Percentiles rank a stretch among this genome's conserved stretches.
Conservation (phyloP, 139 green algal species). For the Coelastrella sp. region DNA sequence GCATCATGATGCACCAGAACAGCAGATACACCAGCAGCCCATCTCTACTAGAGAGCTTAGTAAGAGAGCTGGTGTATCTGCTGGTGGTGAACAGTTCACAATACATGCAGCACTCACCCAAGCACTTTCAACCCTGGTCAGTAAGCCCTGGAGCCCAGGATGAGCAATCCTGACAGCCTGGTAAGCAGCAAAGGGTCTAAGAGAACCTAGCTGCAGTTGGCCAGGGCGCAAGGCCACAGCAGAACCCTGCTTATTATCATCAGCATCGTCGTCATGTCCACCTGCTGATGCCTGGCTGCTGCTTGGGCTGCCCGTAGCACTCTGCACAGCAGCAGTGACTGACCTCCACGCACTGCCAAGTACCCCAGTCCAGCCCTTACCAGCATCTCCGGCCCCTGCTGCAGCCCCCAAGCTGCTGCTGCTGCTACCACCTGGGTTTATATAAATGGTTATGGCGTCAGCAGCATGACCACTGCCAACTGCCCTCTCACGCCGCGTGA, state of each 20-base stretch:
- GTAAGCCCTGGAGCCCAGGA: not conserved
- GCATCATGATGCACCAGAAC: constrained; percentile 5
- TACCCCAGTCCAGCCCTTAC: not conserved
- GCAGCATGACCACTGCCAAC: not conserved
- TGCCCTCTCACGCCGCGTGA: constrained; percentile 7
- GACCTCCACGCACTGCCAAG: not conserved
- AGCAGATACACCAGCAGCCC: constrained; percentile 28
- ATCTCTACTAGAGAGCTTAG: too few relatives aligned
- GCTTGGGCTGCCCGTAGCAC: not conserved
- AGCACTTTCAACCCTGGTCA: constrained; percentile 14
- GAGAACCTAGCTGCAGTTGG: not conserved
- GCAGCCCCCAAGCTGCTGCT: not conserved
- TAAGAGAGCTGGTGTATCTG: too few relatives aligned
- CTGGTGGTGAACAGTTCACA: too few relatives aligned
- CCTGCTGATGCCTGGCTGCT: constrained; percentile 1
- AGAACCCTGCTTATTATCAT: constrained; percentile 25
- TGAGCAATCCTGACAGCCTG: not conserved
- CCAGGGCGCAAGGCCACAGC: not conserved
- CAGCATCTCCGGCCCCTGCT: not conserved
- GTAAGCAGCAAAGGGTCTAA: constrained; percentile 22
- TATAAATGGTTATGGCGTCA: not conserved
- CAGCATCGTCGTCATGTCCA: not conserved
- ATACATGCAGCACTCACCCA: not conserved
- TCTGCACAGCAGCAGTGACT: not conserved
- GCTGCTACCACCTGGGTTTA: not conserved